Evolutionary conservation across 2,329 filamentous ascomycete genomes (phyloP), one percentile per base, ranked within the genome.

Genomic region (Penicillium fuscoglaucum): DNA sequence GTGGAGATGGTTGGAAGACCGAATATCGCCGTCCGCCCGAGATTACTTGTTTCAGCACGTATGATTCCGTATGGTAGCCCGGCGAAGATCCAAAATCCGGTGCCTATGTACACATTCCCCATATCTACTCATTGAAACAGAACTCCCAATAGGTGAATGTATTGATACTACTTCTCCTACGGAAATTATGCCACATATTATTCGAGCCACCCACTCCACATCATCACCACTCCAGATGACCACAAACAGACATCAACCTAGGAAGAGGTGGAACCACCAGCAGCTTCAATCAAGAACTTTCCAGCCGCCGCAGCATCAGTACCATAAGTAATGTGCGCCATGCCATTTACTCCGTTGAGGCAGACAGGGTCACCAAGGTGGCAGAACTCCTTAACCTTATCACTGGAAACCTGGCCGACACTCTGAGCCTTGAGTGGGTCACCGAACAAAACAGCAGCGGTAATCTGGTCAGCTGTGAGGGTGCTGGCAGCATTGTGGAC

Each of bases 351-450:
- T 0, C 78, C 79, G 35, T 82, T 79, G 4, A 68, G 54, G 58
- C 83, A 85, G 6, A 85, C 82, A 10, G 78, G 71, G 61, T 85
- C 83, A 0, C 79, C 82, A 4, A 61, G 46, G 31, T 80, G 77
- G 59, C 83, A 85, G 39, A 80, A 78, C 21, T 81, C 79, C 64
- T 80, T 75, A 4, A 76, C 74, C 63, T 82, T 78, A 1, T 70
- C 71, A 29, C 68, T 65, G 6, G 72, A 61, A n/a, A 80, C 72
- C 61, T 78, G 74, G 33, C 72, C 69, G 10, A 75, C 73, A 47
- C 77, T 69, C 59, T 74, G 60, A 21, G 55, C 57, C 57, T 76
- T 76, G 63, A 80, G 74, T 3, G 80, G 81, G 57, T 82, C 79
- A 26, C 72, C 81, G 58, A 79, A 80, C 13, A 78, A 71, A 7